These are phyloP conservation scores for Calonectria henricotiae DNA, from an alignment of 2,329 filamentous ascomycete genomes.

Conservation along the genomic window DNA sequence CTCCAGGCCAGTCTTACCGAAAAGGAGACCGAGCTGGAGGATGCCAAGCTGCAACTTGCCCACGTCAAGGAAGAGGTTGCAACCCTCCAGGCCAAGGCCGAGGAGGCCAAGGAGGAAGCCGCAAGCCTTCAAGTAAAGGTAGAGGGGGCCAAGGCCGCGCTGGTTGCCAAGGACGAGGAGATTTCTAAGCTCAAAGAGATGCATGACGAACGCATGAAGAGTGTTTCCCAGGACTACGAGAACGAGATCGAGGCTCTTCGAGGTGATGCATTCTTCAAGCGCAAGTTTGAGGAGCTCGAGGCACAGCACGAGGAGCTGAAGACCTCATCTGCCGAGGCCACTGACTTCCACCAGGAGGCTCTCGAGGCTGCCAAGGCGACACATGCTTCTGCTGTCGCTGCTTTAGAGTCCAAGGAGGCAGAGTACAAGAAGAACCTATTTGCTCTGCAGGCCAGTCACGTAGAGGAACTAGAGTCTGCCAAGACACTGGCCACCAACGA, in stretches of 20 bases:
- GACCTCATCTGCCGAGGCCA: constrained; percentile 56
- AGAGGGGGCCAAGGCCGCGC: constrained; percentile 65
- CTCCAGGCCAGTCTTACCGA: constrained; percentile 61
- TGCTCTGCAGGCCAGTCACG: constrained; percentile 71
- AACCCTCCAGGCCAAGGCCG: constrained; percentile 67
- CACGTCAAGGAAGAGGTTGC: constrained; percentile 65
- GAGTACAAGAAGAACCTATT: constrained; percentile 71
- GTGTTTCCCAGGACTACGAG: constrained; percentile 75
- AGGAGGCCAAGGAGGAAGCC: constrained; percentile 65
- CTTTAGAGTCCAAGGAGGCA: constrained; percentile 68
- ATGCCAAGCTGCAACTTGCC: constrained; percentile 60
- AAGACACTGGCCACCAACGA: constrained; percentile 69
- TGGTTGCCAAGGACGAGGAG: constrained; percentile 65
- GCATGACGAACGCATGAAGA: constrained; percentile 73
- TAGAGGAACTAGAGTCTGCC: constrained; percentile 72
- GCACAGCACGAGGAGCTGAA: constrained; percentile 70
- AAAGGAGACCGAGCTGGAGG: constrained; percentile 65
- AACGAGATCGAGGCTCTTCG: constrained; percentile 77
- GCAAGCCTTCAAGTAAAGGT: constrained; percentile 67
- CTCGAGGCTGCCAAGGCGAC: constrained; percentile 63
- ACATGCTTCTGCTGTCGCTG: constrained; percentile 63
- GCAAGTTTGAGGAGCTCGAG: constrained; percentile 75
- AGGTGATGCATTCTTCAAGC: constrained; percentile 76
- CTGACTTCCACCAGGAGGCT: constrained; percentile 61
- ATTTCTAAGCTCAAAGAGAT: constrained; percentile 69